Evolutionary conservation across 2,329 filamentous ascomycete genomes (phyloP), one percentile per base, ranked within the genome.

Genomic region (Dryadomyces quercivorus): DNA sequence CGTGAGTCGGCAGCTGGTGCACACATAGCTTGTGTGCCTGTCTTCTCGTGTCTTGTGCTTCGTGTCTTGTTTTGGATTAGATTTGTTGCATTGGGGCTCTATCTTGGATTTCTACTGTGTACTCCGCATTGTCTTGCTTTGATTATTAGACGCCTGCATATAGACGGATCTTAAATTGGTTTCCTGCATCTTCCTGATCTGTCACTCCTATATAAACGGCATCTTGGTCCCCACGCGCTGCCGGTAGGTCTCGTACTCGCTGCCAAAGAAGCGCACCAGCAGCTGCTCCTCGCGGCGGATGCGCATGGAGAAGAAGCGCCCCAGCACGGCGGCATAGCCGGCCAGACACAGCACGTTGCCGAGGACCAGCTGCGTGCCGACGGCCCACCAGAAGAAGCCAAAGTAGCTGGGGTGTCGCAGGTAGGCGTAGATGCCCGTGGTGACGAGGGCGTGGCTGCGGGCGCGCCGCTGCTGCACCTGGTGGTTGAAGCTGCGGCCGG

Each of bases 381-480:
- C 65, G 0, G 88, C 89, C 92, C 92, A 98, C 83, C 90, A 97
- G 70, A 95, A 98, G 73, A 96, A 98, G 3, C 92, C 93, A 72
- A 97, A 96, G 70, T 98, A 98, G 56, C 86, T 86, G 13, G 93
- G 93, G 68, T 98, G 93, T 22, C 93, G 75, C 52, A 94, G 72
- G 47, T 78, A 67, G 8, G 73, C 72, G 67, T 97, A 98, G 38
- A 97, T 72, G 0, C 93, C 93, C 31, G 74, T 74, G 0, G 86
- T 95, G 2, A 98, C 87, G n/a, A 98, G 77, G 49, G 75, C 75
- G 67, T 98, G 93, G 1, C 80, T 81, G 8, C 69, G 67, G 4
- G 82, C 77, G 63, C 82, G 85, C 58, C 75, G 80, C 59, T 79
- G 81, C 68, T 93, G 88, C 9, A 96, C 83, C 38, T 83, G 81